Evolutionary conservation across 768 basidiomycete genomes (phyloP), one percentile per base, ranked within the genome.

Genomic region (Calocera viscosa): DNA sequence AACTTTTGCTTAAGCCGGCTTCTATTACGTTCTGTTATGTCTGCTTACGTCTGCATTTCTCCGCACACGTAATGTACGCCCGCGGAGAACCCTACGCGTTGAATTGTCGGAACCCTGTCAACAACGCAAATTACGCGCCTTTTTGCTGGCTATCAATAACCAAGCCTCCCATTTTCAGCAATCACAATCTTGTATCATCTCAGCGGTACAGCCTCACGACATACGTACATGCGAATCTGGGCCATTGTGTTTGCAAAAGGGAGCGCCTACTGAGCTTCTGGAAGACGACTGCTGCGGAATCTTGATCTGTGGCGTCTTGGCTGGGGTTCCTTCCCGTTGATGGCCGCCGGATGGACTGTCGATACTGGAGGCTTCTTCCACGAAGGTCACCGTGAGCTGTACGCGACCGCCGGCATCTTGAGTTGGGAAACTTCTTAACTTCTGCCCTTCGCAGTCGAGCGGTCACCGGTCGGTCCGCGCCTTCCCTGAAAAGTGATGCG

Each of bases 101-200:
- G 49, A 49, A 49, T 16, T 49, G 49, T 49, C 53, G 53, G 53
- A 38, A 38, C 35, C 35, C 53, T 12, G 53, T 60, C 26, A 60
- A 60, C 53, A 60, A 47, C 30, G 16, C 26, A 12, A 49, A 19
- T 60, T 32, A 16, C 24, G 35, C 53, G 53, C 53, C 53, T 47
- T 47, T 24, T 47, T 24, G 43, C 43, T 19, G 19, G 24, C 19
- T 17, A 19, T 47, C 16, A 19, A 7, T 47, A 19, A 5, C 16
- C 3, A 19, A 19, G 7, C 7, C 19, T 17, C 43, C 24, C 19
- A 17, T 47, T 40, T 19, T 19, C 19, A 47, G 43, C 24, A 47
- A 5, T 7, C 8, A 47, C 7, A 19, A 47, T 3, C 8, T 19
- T 19, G 19, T 3, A 8, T 47, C 24, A 3, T 47, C 24, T 47